Evolutionary conservation across 2,329 filamentous ascomycete species (phyloP).

Genomic region (Calonectria pseudoreteaudii): DNA sequence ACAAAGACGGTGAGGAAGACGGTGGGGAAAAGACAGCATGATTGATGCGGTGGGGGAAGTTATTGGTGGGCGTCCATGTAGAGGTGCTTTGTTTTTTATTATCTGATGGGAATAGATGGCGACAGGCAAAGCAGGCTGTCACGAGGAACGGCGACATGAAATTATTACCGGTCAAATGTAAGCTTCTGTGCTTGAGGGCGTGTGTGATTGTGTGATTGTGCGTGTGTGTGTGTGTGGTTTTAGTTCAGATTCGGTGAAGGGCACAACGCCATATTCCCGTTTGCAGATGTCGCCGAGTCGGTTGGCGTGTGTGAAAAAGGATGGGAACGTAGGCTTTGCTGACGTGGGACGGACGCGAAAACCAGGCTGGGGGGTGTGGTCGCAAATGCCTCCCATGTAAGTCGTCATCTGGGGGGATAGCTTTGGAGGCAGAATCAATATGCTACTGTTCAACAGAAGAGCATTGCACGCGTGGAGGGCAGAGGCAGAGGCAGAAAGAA

Average conservation of each 20-base stretch:
- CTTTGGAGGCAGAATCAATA: not conserved
- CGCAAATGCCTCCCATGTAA: not conserved
- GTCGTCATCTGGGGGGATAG: not conserved
- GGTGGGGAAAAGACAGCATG: conserved; percentile 24
- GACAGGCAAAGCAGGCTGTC: conserved; percentile 10
- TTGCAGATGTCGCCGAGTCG: conserved; percentile 8
- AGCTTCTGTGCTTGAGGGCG: no score
- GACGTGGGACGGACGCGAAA: not conserved
- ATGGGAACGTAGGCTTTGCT: not conserved
- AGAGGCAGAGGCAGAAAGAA: no score
- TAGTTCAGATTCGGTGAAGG: not conserved
- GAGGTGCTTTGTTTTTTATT: not conserved
- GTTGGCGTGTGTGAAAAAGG: not conserved
- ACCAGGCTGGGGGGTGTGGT: not conserved
- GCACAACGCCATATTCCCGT: not conserved
- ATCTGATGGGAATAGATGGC: conserved; percentile 6
- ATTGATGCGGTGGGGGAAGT: not conserved
- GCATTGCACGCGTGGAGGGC: no score
- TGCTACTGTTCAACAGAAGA: not conserved
- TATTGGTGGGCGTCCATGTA: not conserved
- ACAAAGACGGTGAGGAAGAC: conserved; percentile 37
- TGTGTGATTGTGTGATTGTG: no score
- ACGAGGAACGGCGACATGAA: conserved; percentile 14
- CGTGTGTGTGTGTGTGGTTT: not conserved
- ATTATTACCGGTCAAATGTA: not conserved